These are phyloP conservation scores for Cladophialophora psammophila DNA, from an alignment of 2,329 filamentous ascomycete species.

Conservation along the genomic window DNA sequence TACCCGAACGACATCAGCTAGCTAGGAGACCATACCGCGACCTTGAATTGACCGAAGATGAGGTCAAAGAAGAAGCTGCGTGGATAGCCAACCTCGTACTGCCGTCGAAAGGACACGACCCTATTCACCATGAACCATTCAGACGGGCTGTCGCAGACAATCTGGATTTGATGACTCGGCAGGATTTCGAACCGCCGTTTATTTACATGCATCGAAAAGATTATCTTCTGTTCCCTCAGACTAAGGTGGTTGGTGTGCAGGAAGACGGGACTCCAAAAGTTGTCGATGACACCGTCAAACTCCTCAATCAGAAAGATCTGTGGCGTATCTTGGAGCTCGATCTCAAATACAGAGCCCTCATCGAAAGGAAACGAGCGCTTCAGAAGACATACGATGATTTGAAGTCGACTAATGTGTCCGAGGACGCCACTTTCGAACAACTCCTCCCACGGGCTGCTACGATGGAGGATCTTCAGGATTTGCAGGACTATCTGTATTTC, in stretches of 20 bases:
- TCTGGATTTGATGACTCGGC: conserved; percentile 91
- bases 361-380: conserved; percentile 89
- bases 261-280: conserved; percentile 72
- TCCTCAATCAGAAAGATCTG: conserved; percentile 89
- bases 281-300: conserved; percentile 79
- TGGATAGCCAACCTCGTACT: conserved; percentile 94
- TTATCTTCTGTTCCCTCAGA: conserved; percentile 89
- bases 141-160: conserved; percentile 89
- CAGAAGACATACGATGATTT: conserved; percentile 80
- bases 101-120: conserved; percentile 79
- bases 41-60: conserved; percentile 78
- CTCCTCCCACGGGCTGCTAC: conserved; percentile 81
- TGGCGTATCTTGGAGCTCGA: conserved; percentile 96
- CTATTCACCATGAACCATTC: conserved; percentile 80
- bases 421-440: conserved; percentile 79
- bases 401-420: conserved; percentile 68
- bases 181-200: conserved; percentile 94
- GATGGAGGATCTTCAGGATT: conserved; percentile 94
- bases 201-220: conserved; percentile 98
- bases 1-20: conserved; percentile 93
- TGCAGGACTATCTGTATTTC: conserved; percentile 97
- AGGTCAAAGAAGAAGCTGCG: conserved; percentile 85
- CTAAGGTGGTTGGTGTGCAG: conserved; percentile 70
- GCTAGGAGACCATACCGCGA: conserved; percentile 88
- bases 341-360: conserved; percentile 89